Conservation (phyloP, 805 yeast genomes). For the Huiozyma naganishii region DNA sequence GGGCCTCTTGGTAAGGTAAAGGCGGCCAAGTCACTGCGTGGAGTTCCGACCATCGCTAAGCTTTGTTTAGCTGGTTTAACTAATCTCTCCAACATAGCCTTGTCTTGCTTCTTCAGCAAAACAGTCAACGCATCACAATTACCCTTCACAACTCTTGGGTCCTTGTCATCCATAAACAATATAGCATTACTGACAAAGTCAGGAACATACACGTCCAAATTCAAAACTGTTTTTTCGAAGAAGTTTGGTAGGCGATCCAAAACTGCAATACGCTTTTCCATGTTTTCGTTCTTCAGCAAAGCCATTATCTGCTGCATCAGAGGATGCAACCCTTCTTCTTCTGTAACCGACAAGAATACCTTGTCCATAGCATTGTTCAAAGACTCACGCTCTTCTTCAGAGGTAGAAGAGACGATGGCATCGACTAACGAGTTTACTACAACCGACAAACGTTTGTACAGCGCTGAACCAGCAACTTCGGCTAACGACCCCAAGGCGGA, state of each 20-base stretch:
- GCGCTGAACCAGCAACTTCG: slow-evolving; percentile 77
- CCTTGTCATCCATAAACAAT: slow-evolving; percentile 59
- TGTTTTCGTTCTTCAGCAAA: slow-evolving; percentile 66
- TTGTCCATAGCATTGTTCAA: slow-evolving; percentile 50
- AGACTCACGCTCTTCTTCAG: slow-evolving; percentile 31
- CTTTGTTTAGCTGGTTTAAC: slow-evolving; percentile 76
- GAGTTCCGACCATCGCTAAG: slow-evolving; percentile 50
- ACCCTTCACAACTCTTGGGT: slow-evolving; percentile 49
- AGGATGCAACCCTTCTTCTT: slow-evolving; percentile 74
- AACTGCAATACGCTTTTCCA: slow-evolving; percentile 49
- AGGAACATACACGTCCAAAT: slow-evolving; percentile 58
- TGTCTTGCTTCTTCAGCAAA: slow-evolving; percentile 59
- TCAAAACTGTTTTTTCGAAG: slow-evolving; percentile 54
- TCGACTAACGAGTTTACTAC: slow-evolving; percentile 68
- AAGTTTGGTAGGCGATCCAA: slow-evolving; percentile 60
- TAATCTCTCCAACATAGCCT: slow-evolving; percentile 64
- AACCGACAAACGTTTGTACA: slow-evolving; percentile 58
- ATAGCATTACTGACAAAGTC: slow-evolving; percentile 70
- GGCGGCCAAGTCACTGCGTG: slow-evolving; percentile 60
- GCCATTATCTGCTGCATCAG: slow-evolving; percentile 70
- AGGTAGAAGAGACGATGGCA: slow-evolving; percentile 34
- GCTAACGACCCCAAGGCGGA: slow-evolving; percentile 78
- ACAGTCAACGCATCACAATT: slow-evolving; percentile 56
- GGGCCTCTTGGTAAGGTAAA: slow-evolving; percentile 73
- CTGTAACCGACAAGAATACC: slow-evolving; percentile 62